phyloP scores from a whole-genome alignment of 257 asterid species.

The Orobanche coerulescens region DNA sequence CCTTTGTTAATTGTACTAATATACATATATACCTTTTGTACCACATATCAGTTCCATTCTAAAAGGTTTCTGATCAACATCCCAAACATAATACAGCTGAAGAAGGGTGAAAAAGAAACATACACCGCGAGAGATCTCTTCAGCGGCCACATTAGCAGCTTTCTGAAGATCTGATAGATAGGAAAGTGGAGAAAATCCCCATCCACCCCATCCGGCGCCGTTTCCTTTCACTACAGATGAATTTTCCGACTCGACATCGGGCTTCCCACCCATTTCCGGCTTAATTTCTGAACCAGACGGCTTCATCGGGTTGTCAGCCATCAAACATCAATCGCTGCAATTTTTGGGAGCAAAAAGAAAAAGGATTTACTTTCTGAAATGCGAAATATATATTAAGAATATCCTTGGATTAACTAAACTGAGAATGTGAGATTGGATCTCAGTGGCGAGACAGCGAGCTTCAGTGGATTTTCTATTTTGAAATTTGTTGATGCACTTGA shows the following conservation, averaged over 20 bases:
- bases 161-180: conserved; percentile 80
- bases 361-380: too few relatives aligned
- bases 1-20: not conserved
- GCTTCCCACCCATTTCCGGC: conserved; percentile 24
- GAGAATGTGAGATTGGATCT: not conserved
- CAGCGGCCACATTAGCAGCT: conserved; percentile 74
- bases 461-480: too few relatives aligned
- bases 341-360: not conserved
- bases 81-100: not conserved
- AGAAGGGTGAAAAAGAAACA: conserved; percentile 4
- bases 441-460: too few relatives aligned
- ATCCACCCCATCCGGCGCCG: conserved; percentile 72
- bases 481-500: not conserved
- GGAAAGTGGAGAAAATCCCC: conserved; percentile 70
- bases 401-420: not conserved
- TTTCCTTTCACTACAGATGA: conserved; percentile 23
- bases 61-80: not conserved
- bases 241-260: conserved; percentile 20
- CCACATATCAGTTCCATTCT: not conserved
- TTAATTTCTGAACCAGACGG: conserved; percentile 37
- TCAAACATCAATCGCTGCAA: conserved; percentile 7
- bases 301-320: conserved; percentile 48
- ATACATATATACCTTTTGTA: not conserved
- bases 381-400: too few relatives aligned
- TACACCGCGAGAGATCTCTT: conserved; percentile 93